Conservation (phyloP, 345 rosid species). For the Turritis glabra region DNA sequence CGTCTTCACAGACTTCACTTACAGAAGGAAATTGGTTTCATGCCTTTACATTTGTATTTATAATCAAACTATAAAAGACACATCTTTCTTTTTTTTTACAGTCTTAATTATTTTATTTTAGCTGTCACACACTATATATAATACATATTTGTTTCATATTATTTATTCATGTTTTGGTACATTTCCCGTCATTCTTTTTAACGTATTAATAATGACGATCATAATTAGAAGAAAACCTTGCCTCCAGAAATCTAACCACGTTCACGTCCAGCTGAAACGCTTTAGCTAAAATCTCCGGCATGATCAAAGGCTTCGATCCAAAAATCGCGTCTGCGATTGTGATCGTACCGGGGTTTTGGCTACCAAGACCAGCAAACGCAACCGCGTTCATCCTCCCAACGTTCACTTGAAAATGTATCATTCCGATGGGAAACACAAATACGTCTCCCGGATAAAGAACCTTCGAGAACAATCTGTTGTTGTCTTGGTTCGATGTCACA, state of each 20-base stretch:
- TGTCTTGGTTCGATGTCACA: constrained; percentile 43
- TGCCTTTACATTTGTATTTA: too few species aligned
- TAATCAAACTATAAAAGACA: too few species aligned
- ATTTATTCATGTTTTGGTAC: constrained; percentile 7
- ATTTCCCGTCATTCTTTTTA: not conserved
- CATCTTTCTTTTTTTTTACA: not conserved
- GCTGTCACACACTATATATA: constrained; percentile 16
- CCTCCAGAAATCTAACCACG: constrained; percentile 39
- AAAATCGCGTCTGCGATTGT: constrained; percentile 46
- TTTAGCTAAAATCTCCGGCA: constrained; percentile 46
- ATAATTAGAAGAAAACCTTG: constrained; percentile 32
- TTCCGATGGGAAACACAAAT: constrained; percentile 49
- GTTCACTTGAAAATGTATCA: constrained; percentile 52
- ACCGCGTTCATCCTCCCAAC: constrained; percentile 42
- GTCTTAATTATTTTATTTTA: constrained; percentile 2
- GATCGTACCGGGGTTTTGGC: constrained; percentile 50
- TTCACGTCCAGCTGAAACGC: constrained; percentile 49
- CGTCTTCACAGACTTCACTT: too few species aligned
- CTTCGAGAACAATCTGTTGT: constrained; percentile 43
- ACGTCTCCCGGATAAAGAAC: constrained; percentile 54
- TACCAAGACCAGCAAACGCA: constrained; percentile 46
- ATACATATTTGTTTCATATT: constrained; percentile 5
- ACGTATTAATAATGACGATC: constrained; percentile 6
- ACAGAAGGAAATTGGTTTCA: too few species aligned
- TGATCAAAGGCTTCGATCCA: constrained; percentile 44